Conservation (phyloP, 345 rosid genomes). For the Aurinia saxatilis region DNA sequence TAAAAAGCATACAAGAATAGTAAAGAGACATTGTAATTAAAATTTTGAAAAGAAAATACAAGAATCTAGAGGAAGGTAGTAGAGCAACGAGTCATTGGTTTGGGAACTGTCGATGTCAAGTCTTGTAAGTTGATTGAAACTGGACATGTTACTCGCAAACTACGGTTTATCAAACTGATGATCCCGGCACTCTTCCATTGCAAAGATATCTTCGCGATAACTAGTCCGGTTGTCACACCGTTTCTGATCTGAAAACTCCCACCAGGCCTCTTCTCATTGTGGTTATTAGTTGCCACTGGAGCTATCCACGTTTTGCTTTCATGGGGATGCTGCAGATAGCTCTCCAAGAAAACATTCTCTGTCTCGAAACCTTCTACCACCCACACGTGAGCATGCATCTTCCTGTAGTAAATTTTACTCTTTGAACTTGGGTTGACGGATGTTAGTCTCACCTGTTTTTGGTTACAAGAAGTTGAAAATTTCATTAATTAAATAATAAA, state of each 20-base stretch:
- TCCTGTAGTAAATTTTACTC: neutral
- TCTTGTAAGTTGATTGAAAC: conserved; percentile 10
- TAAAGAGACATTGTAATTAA: too few relatives aligned
- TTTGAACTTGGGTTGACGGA: conserved; percentile 5
- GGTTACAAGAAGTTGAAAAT: neutral
- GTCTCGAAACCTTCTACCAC: neutral
- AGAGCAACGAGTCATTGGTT: neutral
- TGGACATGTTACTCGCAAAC: conserved; percentile 4
- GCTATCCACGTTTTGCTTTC: neutral
- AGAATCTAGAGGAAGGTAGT: too few relatives aligned
- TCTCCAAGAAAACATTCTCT: neutral
- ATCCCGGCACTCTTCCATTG: neutral
- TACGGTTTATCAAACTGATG: neutral
- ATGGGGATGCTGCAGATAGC: neutral
- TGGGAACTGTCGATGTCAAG: neutral
- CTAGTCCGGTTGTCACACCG: neutral
- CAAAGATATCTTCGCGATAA: neutral
- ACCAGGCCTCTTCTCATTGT: neutral
- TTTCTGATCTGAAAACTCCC: neutral
- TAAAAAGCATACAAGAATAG: too few relatives aligned
- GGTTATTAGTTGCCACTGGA: neutral
- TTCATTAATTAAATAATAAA: neutral
- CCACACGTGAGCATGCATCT: neutral
- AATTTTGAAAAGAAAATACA: too few relatives aligned
- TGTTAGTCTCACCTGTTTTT: conserved; percentile 10